phyloP scores from a whole-genome alignment of 2,329 filamentous ascomycete genomes.

The Pseudogymnoascus sp. region DNA sequence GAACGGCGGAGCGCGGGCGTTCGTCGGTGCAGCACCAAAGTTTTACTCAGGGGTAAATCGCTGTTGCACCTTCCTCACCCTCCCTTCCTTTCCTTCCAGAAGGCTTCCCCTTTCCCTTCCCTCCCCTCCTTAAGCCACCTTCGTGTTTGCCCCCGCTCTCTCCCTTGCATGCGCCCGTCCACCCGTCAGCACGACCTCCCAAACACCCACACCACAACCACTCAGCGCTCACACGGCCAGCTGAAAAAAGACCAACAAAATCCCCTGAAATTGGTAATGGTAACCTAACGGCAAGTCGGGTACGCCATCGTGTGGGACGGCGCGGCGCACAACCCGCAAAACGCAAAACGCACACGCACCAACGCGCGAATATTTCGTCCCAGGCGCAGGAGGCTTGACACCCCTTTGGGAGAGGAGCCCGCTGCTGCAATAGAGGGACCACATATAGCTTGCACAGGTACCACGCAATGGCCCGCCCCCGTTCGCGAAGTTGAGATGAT shows the following conservation, averaged over 20 bases:
- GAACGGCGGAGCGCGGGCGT: not conserved
- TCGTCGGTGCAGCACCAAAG: not conserved
- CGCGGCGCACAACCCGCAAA: not conserved
- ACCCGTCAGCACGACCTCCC: not conserved
- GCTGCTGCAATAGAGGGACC: not conserved
- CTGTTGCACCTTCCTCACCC: not conserved
- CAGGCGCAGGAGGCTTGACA: not conserved
- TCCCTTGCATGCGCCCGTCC: not conserved
- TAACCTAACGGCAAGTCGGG: slow-evolving; percentile 6
- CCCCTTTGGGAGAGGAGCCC: not conserved
- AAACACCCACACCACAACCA: not conserved
- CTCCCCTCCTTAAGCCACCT: not conserved
- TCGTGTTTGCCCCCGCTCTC: not conserved
- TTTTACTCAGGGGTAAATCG: not conserved
- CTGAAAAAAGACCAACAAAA: not conserved
- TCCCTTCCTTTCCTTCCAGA: not conserved
- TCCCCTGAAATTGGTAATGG: not conserved
- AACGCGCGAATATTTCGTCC: slow-evolving; percentile 6
- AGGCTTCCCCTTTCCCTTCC: not conserved
- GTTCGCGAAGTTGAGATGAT: not conserved
- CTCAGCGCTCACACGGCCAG: not conserved
- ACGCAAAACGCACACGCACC: not conserved
- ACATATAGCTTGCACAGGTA: slow-evolving; percentile 1
- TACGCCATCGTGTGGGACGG: slow-evolving; percentile 6
- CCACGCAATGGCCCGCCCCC: slow-evolving; percentile 1